Evolutionary conservation across 1,284 basidiomycete genomes (phyloP), one percentile per base, ranked within the genome.

Genomic region (Malassezia brasiliensis): DNA sequence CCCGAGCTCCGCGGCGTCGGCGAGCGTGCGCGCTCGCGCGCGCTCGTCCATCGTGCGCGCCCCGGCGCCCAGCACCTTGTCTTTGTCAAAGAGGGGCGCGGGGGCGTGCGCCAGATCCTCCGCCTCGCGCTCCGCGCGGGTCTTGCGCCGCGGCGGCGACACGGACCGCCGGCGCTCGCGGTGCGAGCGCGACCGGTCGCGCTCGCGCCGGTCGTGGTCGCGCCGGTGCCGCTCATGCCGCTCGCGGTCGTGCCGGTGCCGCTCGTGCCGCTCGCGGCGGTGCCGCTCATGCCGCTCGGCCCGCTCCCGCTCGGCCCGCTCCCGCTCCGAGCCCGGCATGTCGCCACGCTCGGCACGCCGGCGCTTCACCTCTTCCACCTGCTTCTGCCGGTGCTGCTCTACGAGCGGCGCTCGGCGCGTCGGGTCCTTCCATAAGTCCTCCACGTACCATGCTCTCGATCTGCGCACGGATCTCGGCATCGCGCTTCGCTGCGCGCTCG

Each of bases 11-110:
- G 38, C 12, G 20, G 55, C 55, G 20, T 52, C 47, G 6, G 44
- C 46, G 20, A 57, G n/a, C 6, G 55, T 42, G 20, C 39, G 32
- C 15, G 50, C 35, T 28, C 55, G 55, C 38, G 50, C 35, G 25
- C 51, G 55, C 36, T 52, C 50, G 35, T 57, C 55, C 45, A 57
- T 52, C 22, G 52, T 44, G 12, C 55, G 55, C n/a, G 54, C 46
- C 11, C 53, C 53, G 6, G 44, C 49, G 17, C 54, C 54, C 3
- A 56, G 50, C 0, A 56, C 54, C 40, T 56, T 56, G 49, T 56
- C 54, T 42, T 47, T 51, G 41, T 56, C 54, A 14, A 56, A 56
- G 15, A 39, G 15, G 7, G 44, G 49, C 30, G 35, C 47, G 28
- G 11, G 50, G 25, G 17, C 34, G 12, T 9, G 20, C 34, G 44